Base-by-base conservation (phyloP, 139 green algal species). In the Tetraselmis striata region DNA sequence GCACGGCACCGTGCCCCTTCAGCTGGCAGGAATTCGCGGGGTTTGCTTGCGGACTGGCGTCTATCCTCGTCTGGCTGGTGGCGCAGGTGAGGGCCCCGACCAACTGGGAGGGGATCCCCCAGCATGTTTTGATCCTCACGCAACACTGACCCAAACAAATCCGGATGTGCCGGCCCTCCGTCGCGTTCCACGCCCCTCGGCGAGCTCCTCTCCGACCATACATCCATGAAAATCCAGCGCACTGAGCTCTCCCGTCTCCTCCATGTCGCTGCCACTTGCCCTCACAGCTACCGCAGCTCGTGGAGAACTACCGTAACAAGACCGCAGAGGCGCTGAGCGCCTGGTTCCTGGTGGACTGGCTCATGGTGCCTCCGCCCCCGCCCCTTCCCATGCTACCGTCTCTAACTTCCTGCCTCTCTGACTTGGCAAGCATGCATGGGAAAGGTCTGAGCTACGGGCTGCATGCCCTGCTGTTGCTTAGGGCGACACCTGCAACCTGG, bases 301-400 rank as follows among this genome's bases (percentile, higher is more conserved):
- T 96, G 24, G 79, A 83, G 26, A 98, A 98, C 86, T 94, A 94
- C 75, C 83, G 84, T 22, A 93, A 88, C 26, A 82, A 97, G 79
- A 92, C 83, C 26, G 91, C 87, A 1, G 93, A 98, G 25, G 95
- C 92, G 0, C 86, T 98, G 1, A 92, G 82, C 31, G 81, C 92
- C 25, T 97, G 86, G 88, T 98, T 98, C 80, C 85, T 98, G 23
- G 92, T 93, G 1, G 82, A 97, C 84, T 97, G 94, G 93, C 89
- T 96, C 30, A 78, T 95, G 83, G 90, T 93, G 75, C 79, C 85
- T 31, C 2, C 26, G 18, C 45, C 5, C 11, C 18, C 18, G 11
- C 18, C 45, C 45, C 45, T 67, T 67, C n/a, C n/a, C n/a, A n/a
- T n/a, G n/a, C n/a, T n/a, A n/a, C 45, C 18, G 18, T 67, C 45